Conservation (phyloP, 208 protist species). For the Trypanosoma melophagium region DNA sequence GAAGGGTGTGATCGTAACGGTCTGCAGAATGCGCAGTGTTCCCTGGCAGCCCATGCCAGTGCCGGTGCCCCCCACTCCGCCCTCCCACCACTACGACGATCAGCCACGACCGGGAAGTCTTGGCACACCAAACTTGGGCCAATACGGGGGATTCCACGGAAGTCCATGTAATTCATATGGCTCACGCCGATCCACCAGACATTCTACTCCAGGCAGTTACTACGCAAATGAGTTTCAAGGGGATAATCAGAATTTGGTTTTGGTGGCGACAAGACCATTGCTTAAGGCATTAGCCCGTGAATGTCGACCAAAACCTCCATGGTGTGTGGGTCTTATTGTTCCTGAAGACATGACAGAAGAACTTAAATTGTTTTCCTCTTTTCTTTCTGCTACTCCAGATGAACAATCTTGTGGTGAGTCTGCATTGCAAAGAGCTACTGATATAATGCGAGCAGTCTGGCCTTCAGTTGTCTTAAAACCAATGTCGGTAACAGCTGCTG, state of each 20-base stretch:
- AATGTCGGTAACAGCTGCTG: slow-evolving; percentile 37
- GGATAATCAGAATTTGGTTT: slow-evolving; percentile 18
- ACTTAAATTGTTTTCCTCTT: slow-evolving; percentile 33
- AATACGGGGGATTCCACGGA: neutral
- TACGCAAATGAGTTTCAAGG: neutral
- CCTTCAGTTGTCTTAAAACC: slow-evolving; percentile 28
- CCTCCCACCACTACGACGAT: neutral
- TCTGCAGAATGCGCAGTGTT: neutral
- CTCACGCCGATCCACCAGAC: slow-evolving; percentile 11
- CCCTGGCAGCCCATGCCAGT: too few relatives aligned
- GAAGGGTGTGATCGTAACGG: too few relatives aligned
- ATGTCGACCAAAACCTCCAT: slow-evolving; percentile 39
- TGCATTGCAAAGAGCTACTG: slow-evolving; percentile 9
- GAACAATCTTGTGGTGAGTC: slow-evolving; percentile 19
- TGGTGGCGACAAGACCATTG: slow-evolving; percentile 36
- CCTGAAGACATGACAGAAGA: slow-evolving; percentile 27
- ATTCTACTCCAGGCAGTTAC: slow-evolving; percentile 11
- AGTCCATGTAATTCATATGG: slow-evolving; percentile 8
- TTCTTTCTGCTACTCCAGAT: slow-evolving; percentile 27
- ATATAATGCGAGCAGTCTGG: slow-evolving; percentile 32
- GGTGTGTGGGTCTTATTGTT: slow-evolving; percentile 35
- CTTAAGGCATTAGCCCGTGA: slow-evolving; percentile 39
- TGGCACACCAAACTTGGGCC: slow-evolving; percentile 30
- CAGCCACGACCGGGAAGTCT: slow-evolving; percentile 38
- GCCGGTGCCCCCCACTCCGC: slow-evolving; percentile 3